Evolutionary conservation across 78 protist genomes (phyloP).

Genomic region (Dictyostelium brefeldianum): DNA sequence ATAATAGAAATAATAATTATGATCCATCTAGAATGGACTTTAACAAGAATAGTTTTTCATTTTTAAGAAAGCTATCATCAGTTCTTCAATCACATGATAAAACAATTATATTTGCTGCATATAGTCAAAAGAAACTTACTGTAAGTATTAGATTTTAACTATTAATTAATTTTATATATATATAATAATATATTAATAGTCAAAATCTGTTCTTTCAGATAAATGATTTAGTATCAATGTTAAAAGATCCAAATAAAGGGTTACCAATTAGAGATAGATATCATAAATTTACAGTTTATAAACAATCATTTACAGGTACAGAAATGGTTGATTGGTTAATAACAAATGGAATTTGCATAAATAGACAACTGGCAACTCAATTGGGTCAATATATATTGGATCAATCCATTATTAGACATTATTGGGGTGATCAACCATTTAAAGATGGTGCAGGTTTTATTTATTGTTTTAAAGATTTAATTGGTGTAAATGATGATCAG

Average conservation of each 20-base stretch:
- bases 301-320: conserved; percentile 54
- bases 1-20: background rate
- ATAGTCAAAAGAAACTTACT: conserved; percentile 25
- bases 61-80: conserved; percentile 56
- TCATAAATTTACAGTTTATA: conserved; percentile 42
- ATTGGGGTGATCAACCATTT: conserved; percentile 69
- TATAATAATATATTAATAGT: background rate
- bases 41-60: conserved; percentile 12
- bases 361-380: conserved; percentile 32
- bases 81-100: conserved; percentile 22
- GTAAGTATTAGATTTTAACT: background rate
- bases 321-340: conserved; percentile 75
- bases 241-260: conserved; percentile 21
- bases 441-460: conserved; percentile 15
- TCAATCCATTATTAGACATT: conserved; percentile 53
- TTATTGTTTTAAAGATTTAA: conserved; percentile 59
- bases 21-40: conserved; percentile 3
- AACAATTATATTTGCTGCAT: conserved; percentile 36
- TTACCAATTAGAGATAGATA: conserved; percentile 57
- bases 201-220: background rate
- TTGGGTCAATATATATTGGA: conserved; percentile 70
- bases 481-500: conserved; percentile 57
- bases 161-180: background rate
- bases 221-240: conserved; percentile 33
- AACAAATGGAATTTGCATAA: conserved; percentile 30